A percentile compares a stretch with the other conserved stretches of the same genome.
phyloP scores from a whole-genome alignment of 78 protist species.

The Reticulomyxa filosa region DNA sequence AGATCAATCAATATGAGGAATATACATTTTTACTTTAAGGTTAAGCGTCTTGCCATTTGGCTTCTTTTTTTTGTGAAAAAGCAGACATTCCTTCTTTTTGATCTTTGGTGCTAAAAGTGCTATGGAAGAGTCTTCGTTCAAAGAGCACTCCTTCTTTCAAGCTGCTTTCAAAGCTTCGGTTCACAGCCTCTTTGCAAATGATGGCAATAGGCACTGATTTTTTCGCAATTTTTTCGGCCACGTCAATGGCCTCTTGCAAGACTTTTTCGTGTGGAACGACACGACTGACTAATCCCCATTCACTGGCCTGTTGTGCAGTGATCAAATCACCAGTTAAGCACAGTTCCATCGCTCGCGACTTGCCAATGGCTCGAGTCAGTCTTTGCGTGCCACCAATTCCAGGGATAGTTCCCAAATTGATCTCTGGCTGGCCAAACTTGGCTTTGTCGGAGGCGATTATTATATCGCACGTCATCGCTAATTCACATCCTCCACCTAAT shows the following conservation, averaged over 20 bases:
- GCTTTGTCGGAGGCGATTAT: conserved; percentile 32
- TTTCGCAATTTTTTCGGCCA: no score
- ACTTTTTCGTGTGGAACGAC: conserved; percentile 55
- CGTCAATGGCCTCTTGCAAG: conserved; percentile 7
- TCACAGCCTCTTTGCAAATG: no score
- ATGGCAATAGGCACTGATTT: conserved; percentile 45
- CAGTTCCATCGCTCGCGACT: conserved; percentile 76
- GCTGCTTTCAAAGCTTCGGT: background rate
- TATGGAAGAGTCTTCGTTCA: background rate
- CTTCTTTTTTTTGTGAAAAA: no score
- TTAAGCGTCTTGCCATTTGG: no score
- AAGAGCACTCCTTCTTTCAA: background rate
- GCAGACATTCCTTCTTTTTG: no score
- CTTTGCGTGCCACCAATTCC: conserved; percentile 28
- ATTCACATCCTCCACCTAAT: conserved; percentile 86
- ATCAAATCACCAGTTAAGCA: conserved; percentile 51
- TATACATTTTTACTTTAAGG: no score
- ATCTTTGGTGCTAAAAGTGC: background rate
- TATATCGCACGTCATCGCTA: conserved; percentile 55
- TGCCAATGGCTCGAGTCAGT: conserved; percentile 9
- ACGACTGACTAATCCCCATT: conserved; percentile 45
- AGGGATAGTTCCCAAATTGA: conserved; percentile 83
- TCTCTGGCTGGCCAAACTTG: conserved; percentile 82
- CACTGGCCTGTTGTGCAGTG: conserved; percentile 44
- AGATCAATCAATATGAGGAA: no score